Conservation (phyloP, 2,329 filamentous ascomycete genomes). For the Paecilomyces formosus region DNA sequence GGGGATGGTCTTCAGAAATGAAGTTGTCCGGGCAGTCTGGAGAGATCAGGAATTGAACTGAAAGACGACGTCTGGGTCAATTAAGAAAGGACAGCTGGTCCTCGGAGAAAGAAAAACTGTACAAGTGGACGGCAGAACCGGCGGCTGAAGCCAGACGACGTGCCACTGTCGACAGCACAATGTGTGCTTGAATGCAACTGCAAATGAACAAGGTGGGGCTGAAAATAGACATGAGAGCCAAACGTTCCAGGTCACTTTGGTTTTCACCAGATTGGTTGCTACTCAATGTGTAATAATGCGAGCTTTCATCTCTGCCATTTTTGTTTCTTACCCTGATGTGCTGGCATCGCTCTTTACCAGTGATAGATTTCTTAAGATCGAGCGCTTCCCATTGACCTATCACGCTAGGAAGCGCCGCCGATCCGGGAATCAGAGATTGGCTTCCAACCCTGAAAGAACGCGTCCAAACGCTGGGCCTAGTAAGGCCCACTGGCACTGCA, state of each 20-base stretch:
- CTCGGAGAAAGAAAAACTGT: neutral
- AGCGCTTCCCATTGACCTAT: slow-evolving; percentile 45
- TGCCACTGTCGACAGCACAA: slow-evolving; percentile 1
- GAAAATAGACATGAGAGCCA: slow-evolving; percentile 1
- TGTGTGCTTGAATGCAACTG: slow-evolving; percentile 2
- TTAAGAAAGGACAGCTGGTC: neutral
- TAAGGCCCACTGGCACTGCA: slow-evolving; percentile 13
- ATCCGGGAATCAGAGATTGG: slow-evolving; percentile 26
- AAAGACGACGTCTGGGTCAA: neutral
- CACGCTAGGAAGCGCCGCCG: slow-evolving; percentile 29
- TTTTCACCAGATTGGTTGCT: neutral
- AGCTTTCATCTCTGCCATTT: slow-evolving; percentile 3
- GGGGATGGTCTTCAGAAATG: neutral
- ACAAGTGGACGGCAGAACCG: slow-evolving; percentile 3
- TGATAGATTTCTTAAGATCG: slow-evolving; percentile 59
- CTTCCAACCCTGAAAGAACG: slow-evolving; percentile 8
- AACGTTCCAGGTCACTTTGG: neutral
- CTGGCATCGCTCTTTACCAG: slow-evolving; percentile 81
- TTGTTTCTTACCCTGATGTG: slow-evolving; percentile 55
- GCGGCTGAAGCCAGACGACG: neutral
- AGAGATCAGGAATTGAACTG: neutral
- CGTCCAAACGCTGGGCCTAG: slow-evolving; percentile 5
- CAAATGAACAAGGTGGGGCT: neutral
- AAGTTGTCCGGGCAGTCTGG: slow-evolving; percentile 2
- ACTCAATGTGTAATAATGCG: neutral